A percentile compares a stretch with the other conserved stretches of the same genome.
Conservation (phyloP, 768 basidiomycete species). For the Paxillus involutus region DNA sequence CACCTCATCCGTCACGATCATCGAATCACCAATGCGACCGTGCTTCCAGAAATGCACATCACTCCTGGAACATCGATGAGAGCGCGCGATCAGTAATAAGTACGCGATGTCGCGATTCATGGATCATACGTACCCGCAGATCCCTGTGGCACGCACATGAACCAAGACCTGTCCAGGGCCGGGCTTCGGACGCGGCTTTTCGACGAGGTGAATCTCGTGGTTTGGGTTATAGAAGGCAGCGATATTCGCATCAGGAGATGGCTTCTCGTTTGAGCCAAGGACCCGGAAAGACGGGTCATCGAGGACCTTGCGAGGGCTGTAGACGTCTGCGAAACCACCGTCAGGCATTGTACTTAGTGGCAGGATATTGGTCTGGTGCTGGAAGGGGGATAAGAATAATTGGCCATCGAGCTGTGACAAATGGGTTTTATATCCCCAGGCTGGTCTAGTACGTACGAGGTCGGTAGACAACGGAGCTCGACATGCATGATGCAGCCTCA, state of each 20-base stretch:
- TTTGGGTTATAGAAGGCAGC: slow-evolving; percentile 65
- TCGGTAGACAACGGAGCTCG: background rate
- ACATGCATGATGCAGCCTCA: too few relatives aligned
- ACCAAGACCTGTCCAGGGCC: slow-evolving; percentile 66
- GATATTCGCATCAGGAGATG: slow-evolving; percentile 48
- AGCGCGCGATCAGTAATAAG: background rate
- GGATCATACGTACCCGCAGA: slow-evolving; percentile 53
- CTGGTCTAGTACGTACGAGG: background rate
- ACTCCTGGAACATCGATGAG: slow-evolving; percentile 40
- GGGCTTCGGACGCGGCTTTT: slow-evolving; percentile 59
- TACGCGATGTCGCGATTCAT: background rate
- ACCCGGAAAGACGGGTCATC: slow-evolving; percentile 56
- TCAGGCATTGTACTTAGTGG: slow-evolving; percentile 16
- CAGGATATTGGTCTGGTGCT: background rate
- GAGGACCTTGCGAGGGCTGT: slow-evolving; percentile 55
- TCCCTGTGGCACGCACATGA: slow-evolving; percentile 67
- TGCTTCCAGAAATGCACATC: slow-evolving; percentile 77
- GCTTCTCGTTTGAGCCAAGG: slow-evolving; percentile 49
- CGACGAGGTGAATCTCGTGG: slow-evolving; percentile 66
- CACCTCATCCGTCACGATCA: slow-evolving; percentile 70
- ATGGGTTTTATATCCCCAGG: background rate
- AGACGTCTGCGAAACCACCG: slow-evolving; percentile 40
- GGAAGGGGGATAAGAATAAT: background rate
- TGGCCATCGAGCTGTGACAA: background rate
- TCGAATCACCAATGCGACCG: slow-evolving; percentile 65